phyloP scores from a whole-genome alignment of 441 rosid genomes.

The California macrophylla region DNA sequence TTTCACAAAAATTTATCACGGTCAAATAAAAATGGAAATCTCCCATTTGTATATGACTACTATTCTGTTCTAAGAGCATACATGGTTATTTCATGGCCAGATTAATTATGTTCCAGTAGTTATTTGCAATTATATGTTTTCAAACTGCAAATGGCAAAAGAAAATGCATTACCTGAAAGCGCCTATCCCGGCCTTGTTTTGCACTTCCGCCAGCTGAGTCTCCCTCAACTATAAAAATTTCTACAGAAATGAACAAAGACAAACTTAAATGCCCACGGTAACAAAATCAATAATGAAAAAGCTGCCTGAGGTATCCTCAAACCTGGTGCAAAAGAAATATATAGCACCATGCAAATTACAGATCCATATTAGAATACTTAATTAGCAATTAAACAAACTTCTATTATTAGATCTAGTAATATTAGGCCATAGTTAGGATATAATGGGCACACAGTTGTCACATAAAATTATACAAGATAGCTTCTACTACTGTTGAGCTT shows the following conservation, averaged over 20 bases:
- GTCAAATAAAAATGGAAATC: neutral
- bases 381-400: neutral
- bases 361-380: neutral
- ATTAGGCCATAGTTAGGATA: neutral
- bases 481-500: neutral
- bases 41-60: neutral
- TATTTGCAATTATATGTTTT: neutral
- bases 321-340: neutral
- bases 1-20: neutral
- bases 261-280: neutral
- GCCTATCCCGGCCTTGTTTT: slow-evolving; percentile 96
- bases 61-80: neutral
- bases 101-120: neutral
- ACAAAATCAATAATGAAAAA: neutral
- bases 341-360: neutral
- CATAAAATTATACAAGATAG: neutral
- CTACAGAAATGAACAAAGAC: slow-evolving; percentile 27
- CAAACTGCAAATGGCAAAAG: neutral
- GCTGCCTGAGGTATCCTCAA: neutral
- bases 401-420: neutral
- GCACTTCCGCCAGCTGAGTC: slow-evolving; percentile 99
- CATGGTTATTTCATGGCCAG: neutral
- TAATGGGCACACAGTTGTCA: neutral
- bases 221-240: slow-evolving; percentile 94
- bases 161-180: slow-evolving; percentile 61